Percentiles rank a stretch among this genome's conserved stretches.
phyloP scores from a whole-genome alignment of 176 grass and related monocot species.

The Eleusine coracana region DNA sequence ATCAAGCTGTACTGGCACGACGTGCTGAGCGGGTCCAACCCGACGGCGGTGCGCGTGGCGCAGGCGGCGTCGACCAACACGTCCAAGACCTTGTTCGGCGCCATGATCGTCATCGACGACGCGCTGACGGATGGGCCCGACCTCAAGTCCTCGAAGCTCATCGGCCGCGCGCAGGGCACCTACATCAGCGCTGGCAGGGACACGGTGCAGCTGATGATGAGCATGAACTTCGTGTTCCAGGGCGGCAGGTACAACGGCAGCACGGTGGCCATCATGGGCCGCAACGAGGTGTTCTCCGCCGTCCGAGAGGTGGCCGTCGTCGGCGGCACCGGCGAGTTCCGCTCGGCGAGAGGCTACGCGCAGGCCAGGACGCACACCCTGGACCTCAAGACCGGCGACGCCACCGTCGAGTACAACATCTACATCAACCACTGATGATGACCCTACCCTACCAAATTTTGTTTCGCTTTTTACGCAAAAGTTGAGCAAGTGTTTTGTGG shows the following conservation, averaged over 20 bases:
- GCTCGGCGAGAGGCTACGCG: constrained; percentile 52
- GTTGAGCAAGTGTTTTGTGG: no score
- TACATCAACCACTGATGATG: constrained; percentile 39
- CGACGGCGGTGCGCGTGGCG: constrained; percentile 53
- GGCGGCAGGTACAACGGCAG: constrained; percentile 59
- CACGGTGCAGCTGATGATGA: constrained; percentile 44
- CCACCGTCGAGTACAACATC: constrained; percentile 75
- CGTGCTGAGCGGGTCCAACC: constrained; percentile 50
- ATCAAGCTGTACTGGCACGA: constrained; percentile 74
- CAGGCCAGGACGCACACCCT: constrained; percentile 40
- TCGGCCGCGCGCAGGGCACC: constrained; percentile 61
- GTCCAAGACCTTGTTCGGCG: constrained; percentile 51
- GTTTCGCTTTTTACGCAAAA: no score
- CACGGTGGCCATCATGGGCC: constrained; percentile 58
- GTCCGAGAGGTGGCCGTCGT: constrained; percentile 69
- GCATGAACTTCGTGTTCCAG: constrained; percentile 64
- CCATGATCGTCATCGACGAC: constrained; percentile 68
- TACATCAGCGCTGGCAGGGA: constrained; percentile 54
- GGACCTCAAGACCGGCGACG: constrained; percentile 49
- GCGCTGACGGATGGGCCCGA: constrained; percentile 53
- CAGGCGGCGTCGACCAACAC: constrained; percentile 1
- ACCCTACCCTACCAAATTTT: no score
- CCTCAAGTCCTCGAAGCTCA: background rate
- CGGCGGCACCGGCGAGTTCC: constrained; percentile 57
- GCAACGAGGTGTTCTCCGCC: constrained; percentile 42